Conservation (phyloP, 352 stramenopile genomes). For the Pythium folliculosum region DNA sequence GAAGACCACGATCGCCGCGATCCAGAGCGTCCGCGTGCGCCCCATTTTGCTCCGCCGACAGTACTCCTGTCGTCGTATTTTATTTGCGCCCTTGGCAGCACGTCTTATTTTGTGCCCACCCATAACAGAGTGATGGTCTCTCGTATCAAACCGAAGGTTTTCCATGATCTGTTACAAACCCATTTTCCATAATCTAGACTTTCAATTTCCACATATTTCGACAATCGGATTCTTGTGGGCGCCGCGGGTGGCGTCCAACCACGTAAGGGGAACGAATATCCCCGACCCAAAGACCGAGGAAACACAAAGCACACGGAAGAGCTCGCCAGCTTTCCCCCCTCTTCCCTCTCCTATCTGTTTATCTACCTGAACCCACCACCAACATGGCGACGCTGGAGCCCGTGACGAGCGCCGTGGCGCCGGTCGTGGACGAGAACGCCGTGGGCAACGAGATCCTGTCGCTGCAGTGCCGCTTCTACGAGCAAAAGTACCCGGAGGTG, state of each 20-base stretch:
- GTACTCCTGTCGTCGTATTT: not conserved
- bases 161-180: not conserved
- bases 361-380: not conserved
- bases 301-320: not conserved
- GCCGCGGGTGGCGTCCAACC: constrained; percentile 3
- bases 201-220: not conserved
- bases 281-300: not conserved
- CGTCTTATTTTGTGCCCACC: too few species aligned
- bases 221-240: constrained; percentile 12
- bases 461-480: constrained; percentile 91
- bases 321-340: not conserved
- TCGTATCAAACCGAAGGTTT: not conserved
- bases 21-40: constrained; percentile 6
- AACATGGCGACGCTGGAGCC: constrained; percentile 24
- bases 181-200: not conserved
- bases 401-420: constrained; percentile 18
- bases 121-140: not conserved
- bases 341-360: not conserved
- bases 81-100: not conserved
- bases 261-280: constrained; percentile 4
- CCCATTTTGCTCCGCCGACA: not conserved
- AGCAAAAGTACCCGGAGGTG: constrained; percentile 95
- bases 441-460: constrained; percentile 71
- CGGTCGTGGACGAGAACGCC: constrained; percentile 43
- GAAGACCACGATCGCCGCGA: constrained; percentile 21